phyloP scores from a whole-genome alignment of 2,329 filamentous ascomycete genomes.

The Apiospora malaysiana region DNA sequence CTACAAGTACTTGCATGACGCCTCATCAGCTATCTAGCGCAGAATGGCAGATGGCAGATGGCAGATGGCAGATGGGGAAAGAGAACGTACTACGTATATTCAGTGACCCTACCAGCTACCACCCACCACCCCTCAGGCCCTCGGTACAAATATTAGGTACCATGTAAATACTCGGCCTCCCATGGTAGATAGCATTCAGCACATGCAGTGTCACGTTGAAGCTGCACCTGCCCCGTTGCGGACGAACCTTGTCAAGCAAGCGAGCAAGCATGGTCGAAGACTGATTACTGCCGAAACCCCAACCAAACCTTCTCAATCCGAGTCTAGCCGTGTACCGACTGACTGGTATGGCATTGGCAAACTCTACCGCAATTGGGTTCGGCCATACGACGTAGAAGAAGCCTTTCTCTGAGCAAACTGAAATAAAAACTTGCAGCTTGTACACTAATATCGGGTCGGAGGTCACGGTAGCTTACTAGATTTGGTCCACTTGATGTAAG shows the following conservation, averaged over 20 bases:
- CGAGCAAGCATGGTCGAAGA: neutral
- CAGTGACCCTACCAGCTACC: too few relatives aligned
- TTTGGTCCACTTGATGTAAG: neutral
- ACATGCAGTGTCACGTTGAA: neutral
- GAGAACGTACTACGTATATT: neutral
- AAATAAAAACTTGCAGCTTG: neutral
- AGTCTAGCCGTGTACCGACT: conserved; percentile 5
- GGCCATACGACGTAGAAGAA: neutral
- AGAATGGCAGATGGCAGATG: neutral
- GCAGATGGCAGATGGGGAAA: neutral
- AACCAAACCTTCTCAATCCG: conserved; percentile 2
- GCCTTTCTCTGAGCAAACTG: neutral
- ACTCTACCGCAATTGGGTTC: neutral
- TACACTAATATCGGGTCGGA: neutral
- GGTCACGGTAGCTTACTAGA: neutral
- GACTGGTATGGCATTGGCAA: neutral
- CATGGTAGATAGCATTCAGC: too few relatives aligned
- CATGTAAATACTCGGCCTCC: too few relatives aligned
- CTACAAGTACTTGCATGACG: neutral
- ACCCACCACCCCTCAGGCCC: too few relatives aligned
- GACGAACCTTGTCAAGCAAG: neutral
- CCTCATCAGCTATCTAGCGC: neutral
- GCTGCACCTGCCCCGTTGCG: neutral
- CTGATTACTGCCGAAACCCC: conserved; percentile 4
- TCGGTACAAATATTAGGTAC: too few relatives aligned